phyloP scores from a whole-genome alignment of 2,329 filamentous ascomycete genomes.

The Metarhizium rileyi region DNA sequence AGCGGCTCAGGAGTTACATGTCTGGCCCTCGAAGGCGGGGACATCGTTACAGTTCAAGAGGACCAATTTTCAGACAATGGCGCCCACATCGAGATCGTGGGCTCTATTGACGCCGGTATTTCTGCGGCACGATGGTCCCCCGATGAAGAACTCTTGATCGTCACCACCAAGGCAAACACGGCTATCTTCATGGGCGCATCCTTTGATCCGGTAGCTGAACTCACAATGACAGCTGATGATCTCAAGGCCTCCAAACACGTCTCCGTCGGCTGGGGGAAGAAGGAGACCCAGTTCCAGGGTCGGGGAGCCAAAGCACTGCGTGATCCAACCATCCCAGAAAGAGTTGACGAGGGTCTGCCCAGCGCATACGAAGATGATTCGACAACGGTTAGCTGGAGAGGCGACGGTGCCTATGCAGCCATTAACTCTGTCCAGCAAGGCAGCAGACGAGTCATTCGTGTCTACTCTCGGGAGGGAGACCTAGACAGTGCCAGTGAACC shows the following conservation, averaged over 20 bases:
- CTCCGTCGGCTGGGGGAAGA: slow-evolving; percentile 96
- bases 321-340: slow-evolving; percentile 91
- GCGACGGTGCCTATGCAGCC: slow-evolving; percentile 84
- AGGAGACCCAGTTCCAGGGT: slow-evolving; percentile 95
- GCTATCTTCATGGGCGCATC: slow-evolving; percentile 86
- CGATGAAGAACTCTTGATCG: slow-evolving; percentile 81
- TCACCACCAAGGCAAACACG: slow-evolving; percentile 70
- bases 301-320: slow-evolving; percentile 76
- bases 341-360: slow-evolving; percentile 71
- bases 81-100: slow-evolving; percentile 87
- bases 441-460: slow-evolving; percentile 68
- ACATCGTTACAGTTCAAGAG: slow-evolving; percentile 80
- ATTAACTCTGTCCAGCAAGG: slow-evolving; percentile 67
- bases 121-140: slow-evolving; percentile 86
- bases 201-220: slow-evolving; percentile 75
- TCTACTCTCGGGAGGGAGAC: slow-evolving; percentile 82
- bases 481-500: slow-evolving; percentile 93
- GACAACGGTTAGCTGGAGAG: slow-evolving; percentile 79
- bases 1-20: slow-evolving; percentile 69
- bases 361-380: slow-evolving; percentile 64
- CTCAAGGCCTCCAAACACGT: slow-evolving; percentile 86
- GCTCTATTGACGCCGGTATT: slow-evolving; percentile 88
- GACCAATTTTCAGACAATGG: slow-evolving; percentile 37
- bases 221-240: slow-evolving; percentile 63
- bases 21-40: slow-evolving; percentile 78